Evolutionary conservation across 2,329 filamentous ascomycete genomes (phyloP), one percentile per base, ranked within the genome.

Genomic region (Endoconidiophora laricicola): DNA sequence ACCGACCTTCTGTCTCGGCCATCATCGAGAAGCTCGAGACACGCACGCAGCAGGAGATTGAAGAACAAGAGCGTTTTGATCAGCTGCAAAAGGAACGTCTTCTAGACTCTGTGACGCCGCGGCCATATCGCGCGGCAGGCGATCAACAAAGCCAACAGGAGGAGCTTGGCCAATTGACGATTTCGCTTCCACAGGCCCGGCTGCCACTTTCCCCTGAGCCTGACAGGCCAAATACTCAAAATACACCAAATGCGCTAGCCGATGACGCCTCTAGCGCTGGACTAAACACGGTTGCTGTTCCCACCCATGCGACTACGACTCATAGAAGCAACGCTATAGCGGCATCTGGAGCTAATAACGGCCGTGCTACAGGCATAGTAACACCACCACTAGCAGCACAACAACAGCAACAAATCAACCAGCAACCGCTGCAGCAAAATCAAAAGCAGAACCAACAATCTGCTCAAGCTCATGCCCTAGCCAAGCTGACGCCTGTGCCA

Each of bases 1-100:
- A 49, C 40, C 46, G 51, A 9, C 47, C 51, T 2, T 39, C 46
- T 16, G 51, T 53, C 5, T 40, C 46, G 3, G 44, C 42, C 20
- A 53, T 53, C 22, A 36, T 53, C 38, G 46, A 53, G 26, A 44
- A 39, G 12, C 46, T 53, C 12, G 51, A 53, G 39, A 46, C 39
- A 2, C 42, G 47, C 10, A 53, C 51, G 3, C 46, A 48, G 9
- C 46, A 53, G 24, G 51, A 53, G 40, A 50, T 53, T 41, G 47
- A 53, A 36, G 51, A 49, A 46, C 49, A 51, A 7, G 37, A 46
- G 18, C 44, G 49, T 9, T 29, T 51, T 7, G 44, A 51, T 18
- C 39, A 47, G 43, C 26, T 47, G 16, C 49, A 51, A 26, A 38
- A 37, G 18, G 49, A 51, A 22, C 48, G 48, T 4, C 48, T 37